These are phyloP conservation scores for Emergomyces africanus DNA, from an alignment of 2,329 filamentous ascomycete genomes.

Conservation along the genomic window DNA sequence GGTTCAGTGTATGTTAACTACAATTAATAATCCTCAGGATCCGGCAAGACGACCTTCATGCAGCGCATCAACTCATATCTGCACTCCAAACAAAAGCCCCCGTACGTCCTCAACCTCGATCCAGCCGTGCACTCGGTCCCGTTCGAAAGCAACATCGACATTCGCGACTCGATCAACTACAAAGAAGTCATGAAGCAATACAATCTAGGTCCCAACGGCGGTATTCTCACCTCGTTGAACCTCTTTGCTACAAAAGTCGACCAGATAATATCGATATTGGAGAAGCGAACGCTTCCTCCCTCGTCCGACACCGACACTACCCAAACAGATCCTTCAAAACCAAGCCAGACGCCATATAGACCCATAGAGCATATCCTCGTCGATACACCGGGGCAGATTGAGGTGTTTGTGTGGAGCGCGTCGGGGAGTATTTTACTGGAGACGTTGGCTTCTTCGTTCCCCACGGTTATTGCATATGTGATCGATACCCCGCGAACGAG, in stretches of 20 bases:
- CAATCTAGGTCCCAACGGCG: constrained; percentile 92
- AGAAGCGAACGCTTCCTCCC: constrained; percentile 62
- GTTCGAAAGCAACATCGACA: constrained; percentile 96
- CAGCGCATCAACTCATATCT: constrained; percentile 92
- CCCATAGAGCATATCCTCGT: constrained; percentile 75
- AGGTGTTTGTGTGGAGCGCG: constrained; percentile 97
- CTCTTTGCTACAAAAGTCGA: constrained; percentile 97
- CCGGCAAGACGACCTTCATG: constrained; percentile 99
- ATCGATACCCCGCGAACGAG: constrained; percentile 92
- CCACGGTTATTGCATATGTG: constrained; percentile 92
- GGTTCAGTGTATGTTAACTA: background rate
- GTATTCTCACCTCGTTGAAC: constrained; percentile 89
- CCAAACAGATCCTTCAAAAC: constrained; percentile 10
- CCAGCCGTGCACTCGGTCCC: constrained; percentile 87
- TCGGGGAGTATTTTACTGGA: constrained; percentile 89
- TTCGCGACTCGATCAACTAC: constrained; percentile 97
- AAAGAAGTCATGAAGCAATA: constrained; percentile 99
- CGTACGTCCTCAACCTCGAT: constrained; percentile 95
- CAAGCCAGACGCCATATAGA: constrained; percentile 38
- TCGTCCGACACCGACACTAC: background rate
- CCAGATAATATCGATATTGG: constrained; percentile 76
- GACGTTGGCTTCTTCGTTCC: constrained; percentile 83
- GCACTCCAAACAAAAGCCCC: constrained; percentile 64
- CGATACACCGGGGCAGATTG: constrained; percentile 94
- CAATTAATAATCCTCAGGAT: constrained; percentile 41